Evolutionary conservation across 2,329 filamentous ascomycete genomes (phyloP).

Genomic region (Sphaerostilbella broomeana): DNA sequence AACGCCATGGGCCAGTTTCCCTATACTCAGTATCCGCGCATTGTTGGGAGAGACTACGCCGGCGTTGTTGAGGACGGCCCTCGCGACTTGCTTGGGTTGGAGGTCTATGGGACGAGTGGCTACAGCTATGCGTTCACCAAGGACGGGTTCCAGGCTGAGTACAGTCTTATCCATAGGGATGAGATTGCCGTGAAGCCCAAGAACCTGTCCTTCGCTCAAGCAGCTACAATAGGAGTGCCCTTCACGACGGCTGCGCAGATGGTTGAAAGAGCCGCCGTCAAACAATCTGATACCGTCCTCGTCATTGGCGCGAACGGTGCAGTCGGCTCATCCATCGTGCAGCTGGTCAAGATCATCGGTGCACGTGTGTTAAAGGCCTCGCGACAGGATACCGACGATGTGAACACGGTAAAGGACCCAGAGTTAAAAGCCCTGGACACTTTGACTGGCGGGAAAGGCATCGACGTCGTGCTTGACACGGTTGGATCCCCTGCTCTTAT

Average conservation of each 20-base stretch:
- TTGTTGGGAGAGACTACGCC: constrained; percentile 12
- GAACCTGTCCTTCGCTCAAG: constrained; percentile 9
- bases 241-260: constrained; percentile 13
- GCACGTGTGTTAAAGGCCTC: constrained; percentile 7
- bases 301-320: constrained; percentile 8
- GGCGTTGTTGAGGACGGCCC: constrained; percentile 12
- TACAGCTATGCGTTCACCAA: constrained; percentile 11
- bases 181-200: constrained; percentile 11
- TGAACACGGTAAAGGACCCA: constrained; percentile 7
- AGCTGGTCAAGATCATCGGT: constrained; percentile 3
- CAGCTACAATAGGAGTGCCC: constrained; percentile 10
- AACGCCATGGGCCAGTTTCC: constrained; percentile 7
- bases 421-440: constrained; percentile 2
- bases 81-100: constrained; percentile 7
- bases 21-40: constrained; percentile 9
- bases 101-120: constrained; percentile 13
- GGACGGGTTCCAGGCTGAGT: constrained; percentile 13
- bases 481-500: constrained; percentile 4
- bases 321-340: constrained; percentile 5
- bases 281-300: constrained; percentile 6
- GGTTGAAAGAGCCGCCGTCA: constrained; percentile 8
- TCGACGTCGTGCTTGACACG: constrained; percentile 9
- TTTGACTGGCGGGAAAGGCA: constrained; percentile 3
- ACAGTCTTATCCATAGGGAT: constrained; percentile 5
- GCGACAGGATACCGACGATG: constrained; percentile 1